A percentile compares a stretch with the other conserved stretches of the same genome.
These are phyloP conservation scores for Neurospora sp. DNA, from an alignment of 2,329 filamentous ascomycete genomes.

Conservation along the genomic window DNA sequence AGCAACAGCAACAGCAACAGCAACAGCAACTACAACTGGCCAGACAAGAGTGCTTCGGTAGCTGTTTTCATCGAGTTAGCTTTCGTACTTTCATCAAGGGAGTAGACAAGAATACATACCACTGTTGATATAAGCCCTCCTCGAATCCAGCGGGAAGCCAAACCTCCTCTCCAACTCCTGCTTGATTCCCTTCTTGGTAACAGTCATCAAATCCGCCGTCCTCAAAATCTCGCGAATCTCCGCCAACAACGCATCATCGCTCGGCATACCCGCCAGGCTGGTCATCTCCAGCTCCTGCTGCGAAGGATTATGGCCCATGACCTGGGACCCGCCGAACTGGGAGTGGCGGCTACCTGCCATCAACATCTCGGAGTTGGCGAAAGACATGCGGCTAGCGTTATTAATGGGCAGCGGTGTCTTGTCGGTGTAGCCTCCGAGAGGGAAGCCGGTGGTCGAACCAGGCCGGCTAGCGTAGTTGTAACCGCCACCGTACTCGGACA, in stretches of 20 bases:
- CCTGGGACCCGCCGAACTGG: conserved; percentile 38
- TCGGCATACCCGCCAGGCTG: conserved; percentile 66
- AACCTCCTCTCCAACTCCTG: conserved; percentile 85
- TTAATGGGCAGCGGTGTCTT: conserved; percentile 33
- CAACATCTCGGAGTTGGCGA: conserved; percentile 61
- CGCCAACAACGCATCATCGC: conserved; percentile 78
- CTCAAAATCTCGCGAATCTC: conserved; percentile 92
- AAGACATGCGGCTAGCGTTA: conserved; percentile 56
- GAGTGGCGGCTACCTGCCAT: conserved; percentile 37
- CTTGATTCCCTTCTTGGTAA: conserved; percentile 99
- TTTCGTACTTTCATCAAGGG: no score
- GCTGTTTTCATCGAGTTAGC: conserved; percentile 37
- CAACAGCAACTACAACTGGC: conserved; percentile 48
- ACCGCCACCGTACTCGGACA: conserved; percentile 57
- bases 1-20: conserved; percentile 14
- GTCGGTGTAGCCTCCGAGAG: conserved; percentile 42
- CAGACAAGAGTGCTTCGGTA: conserved; percentile 69
- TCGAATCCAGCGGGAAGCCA: conserved; percentile 72
- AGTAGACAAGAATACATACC: conserved; percentile 45
- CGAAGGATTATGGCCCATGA: conserved; percentile 37
- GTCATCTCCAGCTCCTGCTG: conserved; percentile 66
- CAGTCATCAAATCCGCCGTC: conserved; percentile 89
- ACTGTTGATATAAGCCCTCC: conserved; percentile 88
- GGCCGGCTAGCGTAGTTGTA: conserved; percentile 43
- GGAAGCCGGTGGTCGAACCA: conserved; percentile 40